Evolutionary conservation across 2,329 filamentous ascomycete genomes (phyloP), one percentile per base, ranked within the genome.

Genomic region (Hymenoscyphus occultus): DNA sequence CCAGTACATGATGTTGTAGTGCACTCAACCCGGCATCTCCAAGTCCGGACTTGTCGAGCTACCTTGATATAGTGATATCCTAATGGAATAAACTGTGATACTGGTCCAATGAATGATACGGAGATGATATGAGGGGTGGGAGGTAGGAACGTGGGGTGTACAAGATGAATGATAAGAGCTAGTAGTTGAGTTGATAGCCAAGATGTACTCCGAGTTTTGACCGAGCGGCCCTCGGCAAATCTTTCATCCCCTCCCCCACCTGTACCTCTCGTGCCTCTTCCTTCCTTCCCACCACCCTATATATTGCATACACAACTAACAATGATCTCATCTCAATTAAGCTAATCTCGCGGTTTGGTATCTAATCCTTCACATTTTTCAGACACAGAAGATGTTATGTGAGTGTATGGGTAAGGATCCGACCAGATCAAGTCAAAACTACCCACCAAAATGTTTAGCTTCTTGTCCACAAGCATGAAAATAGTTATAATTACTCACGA

Each of bases 401-500:
- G 67, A 1, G 69, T 74, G 71, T 86, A 87, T 3, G 81, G 78
- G 1, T 76, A 76, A 2, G 83, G 82, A 68, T 83, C 79, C 0
- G 81, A 84, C 85, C 85, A 87, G 67, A 87, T 86, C 16, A 85
- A 69, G 69, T 87, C 77, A 61, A 78, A 88, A 1, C 78, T 79
- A 58, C 9, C 22, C 9, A 13, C 62, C 35, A 35, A 62, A 39
- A 64, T 71, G n/a, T 54, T 58, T 48, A 62, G 39, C 39, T 22
- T n/a, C n/a, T 28, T 39, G 22, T 12, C 19, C 16, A 10, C 19
- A 14, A 39, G 19, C 31, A 42, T 6, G 13, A 31, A 16, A 3
- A 5, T 2, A 56, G 13, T 31, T 31, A 74, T 2, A 56, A 13
- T 31, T 31, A 74, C 77, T 72, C 51, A 80, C 79, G 77, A 74